These are phyloP conservation scores for Phylloporus rhodoxanthus DNA, from an alignment of 768 basidiomycete genomes.

Conservation along the genomic window DNA sequence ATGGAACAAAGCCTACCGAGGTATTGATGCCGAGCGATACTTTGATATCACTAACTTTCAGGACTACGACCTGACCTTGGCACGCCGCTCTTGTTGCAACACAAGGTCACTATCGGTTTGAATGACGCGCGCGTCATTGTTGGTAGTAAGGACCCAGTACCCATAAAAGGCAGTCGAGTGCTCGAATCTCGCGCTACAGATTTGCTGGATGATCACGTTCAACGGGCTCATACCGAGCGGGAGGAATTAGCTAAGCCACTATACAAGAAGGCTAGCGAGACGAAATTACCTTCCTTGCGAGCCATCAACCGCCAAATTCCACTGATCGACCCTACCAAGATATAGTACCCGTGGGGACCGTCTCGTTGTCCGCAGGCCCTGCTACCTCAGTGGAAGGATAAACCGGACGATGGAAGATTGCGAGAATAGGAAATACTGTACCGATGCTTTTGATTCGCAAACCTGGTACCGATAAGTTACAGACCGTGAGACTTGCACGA, in stretches of 20 bases:
- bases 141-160: conserved; percentile 3
- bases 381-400: neutral
- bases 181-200: neutral
- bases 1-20: too few relatives aligned
- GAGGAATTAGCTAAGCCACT: neutral
- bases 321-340: neutral
- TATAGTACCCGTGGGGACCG: neutral
- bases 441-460: conserved; percentile 6
- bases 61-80: conserved; percentile 36
- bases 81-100: conserved; percentile 34
- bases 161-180: conserved; percentile 10
- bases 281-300: neutral
- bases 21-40: too few relatives aligned
- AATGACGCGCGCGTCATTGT: conserved; percentile 17
- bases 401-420: neutral
- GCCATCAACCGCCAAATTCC: conserved; percentile 6
- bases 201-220: neutral
- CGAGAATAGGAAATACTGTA: neutral
- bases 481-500: neutral
- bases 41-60: conserved; percentile 33
- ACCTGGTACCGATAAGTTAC: neutral
- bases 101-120: conserved; percentile 26
- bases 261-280: neutral
- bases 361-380: neutral
- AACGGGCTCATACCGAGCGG: conserved; percentile 6